Evolutionary conservation across 345 rosid species (phyloP), one percentile per base, ranked within the genome.

Genomic region (Isatis tinctoria): DNA sequence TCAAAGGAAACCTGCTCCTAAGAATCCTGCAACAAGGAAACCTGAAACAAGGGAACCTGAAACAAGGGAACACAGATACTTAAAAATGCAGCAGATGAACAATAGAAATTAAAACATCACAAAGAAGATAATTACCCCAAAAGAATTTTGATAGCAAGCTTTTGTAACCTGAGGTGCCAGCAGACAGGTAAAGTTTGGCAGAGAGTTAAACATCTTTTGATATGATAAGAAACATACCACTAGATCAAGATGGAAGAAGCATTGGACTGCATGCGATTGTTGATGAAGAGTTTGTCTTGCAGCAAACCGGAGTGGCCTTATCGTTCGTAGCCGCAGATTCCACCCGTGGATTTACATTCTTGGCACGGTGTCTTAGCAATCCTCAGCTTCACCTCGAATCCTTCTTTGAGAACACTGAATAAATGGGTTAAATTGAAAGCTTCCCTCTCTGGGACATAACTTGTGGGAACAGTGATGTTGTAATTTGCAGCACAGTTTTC

Each of bases 381-480:
- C 53, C 10, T 78, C 77, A 81, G 74, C 28, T 59, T 61, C 53
- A 83, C 77, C 65, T 74, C 30, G 4, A 85, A 78, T 33, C 83
- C 87, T 39, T 24, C 0, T 39, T 5, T 12, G 2, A 74, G 27
- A 4, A 37, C 65, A 32, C 5, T 11, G 67, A 5, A 47, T 7
- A 62, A 16, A 12, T 0, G 22, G 0, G 12, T 8, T 0, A 35
- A 1, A 24, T 44, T 28, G 41, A 30, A 5, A 4, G 2, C 14
- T 1, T 1, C 3, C 10, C 20, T 0, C 0, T 47, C 58, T 6
- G 26, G 20, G 3, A 0, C 10, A 14, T 68, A 32, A 14, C 44
- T 33, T 6, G 0, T 0, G 30, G 68, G 69, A 32, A 81, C 76
- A 6, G 70, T 43, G 22, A 81, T 26, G 12, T 16, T 37, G 13